phyloP scores from a whole-genome alignment of 768 basidiomycete genomes.

The Tulasnella sp. region DNA sequence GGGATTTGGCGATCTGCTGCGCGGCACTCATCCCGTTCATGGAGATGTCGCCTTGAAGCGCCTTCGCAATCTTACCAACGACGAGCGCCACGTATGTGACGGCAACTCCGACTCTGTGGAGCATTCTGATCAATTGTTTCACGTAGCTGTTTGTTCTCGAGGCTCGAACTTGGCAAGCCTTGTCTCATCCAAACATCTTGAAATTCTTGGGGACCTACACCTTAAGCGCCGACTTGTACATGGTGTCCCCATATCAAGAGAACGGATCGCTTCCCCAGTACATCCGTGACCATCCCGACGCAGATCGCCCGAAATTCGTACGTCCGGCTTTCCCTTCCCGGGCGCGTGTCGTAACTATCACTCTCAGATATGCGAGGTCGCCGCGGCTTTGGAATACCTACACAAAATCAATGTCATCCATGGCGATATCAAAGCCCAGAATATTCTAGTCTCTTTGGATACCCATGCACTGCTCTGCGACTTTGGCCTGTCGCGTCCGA shows the following conservation, averaged over 20 bases:
- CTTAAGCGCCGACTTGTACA: not conserved
- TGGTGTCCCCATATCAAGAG: not conserved
- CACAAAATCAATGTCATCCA: not conserved
- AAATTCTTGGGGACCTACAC: not conserved
- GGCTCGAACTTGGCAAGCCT: not conserved
- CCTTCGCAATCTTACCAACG: no score
- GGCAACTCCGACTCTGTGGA: no score
- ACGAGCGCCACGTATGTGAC: no score
- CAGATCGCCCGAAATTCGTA: not conserved
- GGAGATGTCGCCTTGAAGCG: no score
- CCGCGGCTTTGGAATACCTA: not conserved
- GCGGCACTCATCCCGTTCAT: no score
- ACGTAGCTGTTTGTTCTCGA: no score
- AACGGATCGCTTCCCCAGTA: not conserved
- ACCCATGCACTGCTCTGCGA: not conserved
- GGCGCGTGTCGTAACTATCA: no score
- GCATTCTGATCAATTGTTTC: no score
- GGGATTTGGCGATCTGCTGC: no score
- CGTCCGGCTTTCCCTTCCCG: no score
- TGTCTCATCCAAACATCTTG: not conserved
- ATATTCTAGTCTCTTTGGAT: not conserved
- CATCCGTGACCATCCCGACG: not conserved
- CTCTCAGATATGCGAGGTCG: conserved; percentile 1
- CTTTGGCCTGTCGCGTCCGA: not conserved
- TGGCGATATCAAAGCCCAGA: not conserved